Percentiles rank a stretch among this genome's conserved stretches.
Conservation (phyloP, 768 basidiomycete genomes). For the Suillus occidentalis region DNA sequence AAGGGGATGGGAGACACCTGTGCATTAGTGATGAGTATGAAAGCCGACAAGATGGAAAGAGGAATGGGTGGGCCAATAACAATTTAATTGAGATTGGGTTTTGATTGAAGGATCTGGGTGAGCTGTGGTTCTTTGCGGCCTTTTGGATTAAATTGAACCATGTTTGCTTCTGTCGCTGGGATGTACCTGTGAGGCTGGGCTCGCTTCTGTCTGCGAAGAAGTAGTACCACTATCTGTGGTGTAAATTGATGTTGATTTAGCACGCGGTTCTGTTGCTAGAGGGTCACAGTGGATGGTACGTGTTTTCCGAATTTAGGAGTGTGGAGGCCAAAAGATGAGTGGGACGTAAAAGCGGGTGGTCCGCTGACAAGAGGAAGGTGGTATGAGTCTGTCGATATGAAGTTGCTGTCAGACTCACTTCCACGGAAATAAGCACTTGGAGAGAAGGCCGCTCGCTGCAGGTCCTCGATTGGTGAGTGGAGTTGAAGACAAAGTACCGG, state of each 20-base stretch:
- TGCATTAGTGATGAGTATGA: neutral
- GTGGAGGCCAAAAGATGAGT: neutral
- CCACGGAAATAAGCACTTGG: neutral
- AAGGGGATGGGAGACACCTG: neutral
- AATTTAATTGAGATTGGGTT: constrained; percentile 7
- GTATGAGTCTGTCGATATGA: neutral
- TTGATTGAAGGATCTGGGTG: constrained; percentile 4
- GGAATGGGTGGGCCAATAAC: neutral
- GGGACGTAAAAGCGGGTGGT: neutral
- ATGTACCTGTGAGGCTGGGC: neutral
- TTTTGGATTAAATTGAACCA: neutral
- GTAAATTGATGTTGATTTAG: no score
- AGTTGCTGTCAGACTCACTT: neutral
- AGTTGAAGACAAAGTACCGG: neutral
- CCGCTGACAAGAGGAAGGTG: neutral
- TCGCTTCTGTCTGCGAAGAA: no score
- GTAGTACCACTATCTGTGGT: no score
- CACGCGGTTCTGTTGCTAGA: no score
- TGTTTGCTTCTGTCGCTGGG: neutral
- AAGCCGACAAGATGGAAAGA: neutral
- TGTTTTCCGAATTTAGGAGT: neutral
- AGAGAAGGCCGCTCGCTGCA: constrained; percentile 1
- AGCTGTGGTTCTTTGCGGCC: constrained; percentile 4
- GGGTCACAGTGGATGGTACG: neutral
- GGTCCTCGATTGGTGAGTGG: neutral